Conservation (phyloP, 1,284 basidiomycete genomes). For the Tilletia indica region DNA sequence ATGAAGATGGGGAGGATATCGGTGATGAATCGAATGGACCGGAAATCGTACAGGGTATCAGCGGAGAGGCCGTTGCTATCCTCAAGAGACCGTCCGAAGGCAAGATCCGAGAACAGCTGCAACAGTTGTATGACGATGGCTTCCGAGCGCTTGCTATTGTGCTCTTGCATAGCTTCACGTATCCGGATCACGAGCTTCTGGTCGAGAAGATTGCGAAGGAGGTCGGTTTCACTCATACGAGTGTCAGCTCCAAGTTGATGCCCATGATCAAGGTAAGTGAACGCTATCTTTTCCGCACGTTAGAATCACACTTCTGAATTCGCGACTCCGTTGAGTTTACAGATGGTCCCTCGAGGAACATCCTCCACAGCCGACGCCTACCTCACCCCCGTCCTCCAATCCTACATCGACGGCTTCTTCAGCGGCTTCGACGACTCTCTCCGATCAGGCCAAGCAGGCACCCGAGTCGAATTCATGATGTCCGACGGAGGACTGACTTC, state of each 20-base stretch:
- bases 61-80: conserved; percentile 86
- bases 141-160: conserved; percentile 82
- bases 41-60: conserved; percentile 72
- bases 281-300: neutral
- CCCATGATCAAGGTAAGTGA: conserved; percentile 71
- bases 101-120: conserved; percentile 62
- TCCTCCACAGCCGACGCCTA: conserved; percentile 95
- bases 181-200: conserved; percentile 73
- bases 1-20: conserved; percentile 69
- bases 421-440: conserved; percentile 77
- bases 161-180: conserved; percentile 88
- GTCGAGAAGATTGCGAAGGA: conserved; percentile 73
- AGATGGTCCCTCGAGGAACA: conserved; percentile 83
- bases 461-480: conserved; percentile 55
- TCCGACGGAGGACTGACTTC: conserved; percentile 74
- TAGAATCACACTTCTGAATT: neutral
- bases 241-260: conserved; percentile 79
- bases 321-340: conserved; percentile 28
- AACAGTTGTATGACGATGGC: conserved; percentile 70
- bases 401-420: conserved; percentile 91
- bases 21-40: conserved; percentile 67
- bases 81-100: conserved; percentile 66
- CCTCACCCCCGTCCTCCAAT: conserved; percentile 80
- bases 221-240: conserved; percentile 82
- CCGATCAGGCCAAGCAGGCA: conserved; percentile 56